Base-by-base conservation (phyloP, 1,284 basidiomycete genomes). In the Ustilago cynodontis region DNA sequence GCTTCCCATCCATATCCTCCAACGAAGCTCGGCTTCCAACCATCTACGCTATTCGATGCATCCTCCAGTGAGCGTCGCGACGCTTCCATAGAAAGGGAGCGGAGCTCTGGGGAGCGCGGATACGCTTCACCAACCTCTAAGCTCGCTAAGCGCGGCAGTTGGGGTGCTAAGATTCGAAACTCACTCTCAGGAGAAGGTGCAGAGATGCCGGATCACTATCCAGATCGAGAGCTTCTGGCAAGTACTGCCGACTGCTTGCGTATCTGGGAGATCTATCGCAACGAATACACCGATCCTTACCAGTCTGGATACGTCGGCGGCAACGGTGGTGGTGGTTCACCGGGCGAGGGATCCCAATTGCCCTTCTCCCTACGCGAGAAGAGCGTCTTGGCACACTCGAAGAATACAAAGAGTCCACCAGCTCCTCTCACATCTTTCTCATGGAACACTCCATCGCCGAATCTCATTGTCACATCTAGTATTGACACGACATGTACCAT, bases 401-500 rank as follows among this genome's bases (percentile, higher is more conserved):
- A 86, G 58, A 80, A 75, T 58, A 77, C 82, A 18, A 78, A 71
- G 26, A 79, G 78, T 11, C 80, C 85, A 22, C 85, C 85, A 10
- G 85, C 85, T 6, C 85, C 85, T 8, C 69, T 86, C 13, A 86
- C 85, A 3, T 85, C 84, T 1, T 86, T 86, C 63, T 83, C 81
- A 0, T 86, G 85, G 85, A 86, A 86, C 63, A 77, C 78, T 29
- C 83, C 85, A 9, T 84, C 83, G 11, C 85, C 85, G 1, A 83
- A 82, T 50, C 75, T 86, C n/a, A 81, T 86, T 39, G 85, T 86
- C 22, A 86, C 85, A 16, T 84, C 84, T 16, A 98, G 94, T 9
- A 98, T 86, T 65, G 86, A 86, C 60, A 86, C 86, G 0, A 88
- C 87, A 3, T 88, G 87, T 68, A 87, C 87, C 2, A 86, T 88